Conservation (phyloP, 1,284 basidiomycete species). For the Coriolopsis trogii region DNA sequence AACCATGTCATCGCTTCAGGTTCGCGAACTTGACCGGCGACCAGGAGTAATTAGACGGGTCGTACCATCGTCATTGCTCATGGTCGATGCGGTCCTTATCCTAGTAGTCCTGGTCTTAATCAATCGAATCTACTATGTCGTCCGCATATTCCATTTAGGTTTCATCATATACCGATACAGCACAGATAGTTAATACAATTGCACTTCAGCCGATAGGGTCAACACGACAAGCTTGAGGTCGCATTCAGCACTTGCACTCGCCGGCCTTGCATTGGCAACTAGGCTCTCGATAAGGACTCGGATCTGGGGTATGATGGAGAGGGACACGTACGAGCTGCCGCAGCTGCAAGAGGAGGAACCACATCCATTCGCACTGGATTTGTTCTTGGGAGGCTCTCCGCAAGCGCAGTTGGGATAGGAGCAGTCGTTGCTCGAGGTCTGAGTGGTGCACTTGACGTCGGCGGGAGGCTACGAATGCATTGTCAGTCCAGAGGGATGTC, state of each 20-base stretch:
- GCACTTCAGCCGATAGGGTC: background rate
- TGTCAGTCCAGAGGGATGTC: background rate
- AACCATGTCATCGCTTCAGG: too few relatives aligned
- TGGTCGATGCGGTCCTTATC: too few relatives aligned
- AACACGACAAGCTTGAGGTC: background rate
- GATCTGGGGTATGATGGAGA: too few relatives aligned
- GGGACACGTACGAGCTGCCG: constrained; percentile 9
- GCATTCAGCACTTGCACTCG: constrained; percentile 24
- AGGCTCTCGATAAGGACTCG: too few relatives aligned
- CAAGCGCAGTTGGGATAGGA: constrained; percentile 34
- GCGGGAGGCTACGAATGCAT: background rate
- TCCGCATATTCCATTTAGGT: background rate
- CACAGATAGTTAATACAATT: constrained; percentile 7
- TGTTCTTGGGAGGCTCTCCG: constrained; percentile 32
- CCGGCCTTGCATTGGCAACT: constrained; percentile 24
- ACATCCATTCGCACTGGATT: constrained; percentile 16
- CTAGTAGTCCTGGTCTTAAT: too few relatives aligned
- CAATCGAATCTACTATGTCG: too few relatives aligned
- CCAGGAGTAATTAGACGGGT: too few relatives aligned
- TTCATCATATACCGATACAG: constrained; percentile 2
- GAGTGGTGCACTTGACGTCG: constrained; percentile 32
- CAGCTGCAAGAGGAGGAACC: constrained; percentile 21
- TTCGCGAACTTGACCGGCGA: too few relatives aligned
- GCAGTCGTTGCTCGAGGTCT: constrained; percentile 28
- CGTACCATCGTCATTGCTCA: too few relatives aligned